Base-by-base conservation (phyloP, 352 stramenopile species). In the Phytophthora melonis region DNA sequence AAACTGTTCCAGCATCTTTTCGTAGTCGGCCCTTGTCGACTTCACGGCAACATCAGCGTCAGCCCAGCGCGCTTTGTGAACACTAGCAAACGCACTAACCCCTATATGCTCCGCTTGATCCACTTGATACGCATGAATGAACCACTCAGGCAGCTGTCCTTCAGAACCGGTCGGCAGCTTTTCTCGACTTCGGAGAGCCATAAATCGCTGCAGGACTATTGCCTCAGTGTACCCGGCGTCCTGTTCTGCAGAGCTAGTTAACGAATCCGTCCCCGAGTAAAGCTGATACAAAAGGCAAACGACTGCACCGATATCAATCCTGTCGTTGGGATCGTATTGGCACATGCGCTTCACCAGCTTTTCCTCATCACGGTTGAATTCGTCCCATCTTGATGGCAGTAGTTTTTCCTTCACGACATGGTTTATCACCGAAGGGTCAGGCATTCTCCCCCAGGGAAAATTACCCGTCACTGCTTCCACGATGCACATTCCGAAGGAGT, bases 401-500 rank as follows among this genome's bases (percentile, higher is more conserved):
- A 27, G 9, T 27, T 21, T 36, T 39, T 39, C 25, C 5, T 32
- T 11, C 21, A 36, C 27, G 1, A 64, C 58, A 10, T 45, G 8
- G 25, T 27, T 16, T 21, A 21, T n/a, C 4, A 64, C 57, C 16
- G 21, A 7, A 18, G 23, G 23, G 9, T 65, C 41, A 30, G 16
- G 9, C 1, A 45, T 25, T 1, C 1, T 58, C 18, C 59, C 59
- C 59, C 59, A 66, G 0, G 59, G 27, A 36, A 54, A 36, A n/a
- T 58, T 23, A 8, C 60, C 60, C 9, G 25, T 66, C 10, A 47
- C 18, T 9, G 21, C 21, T 27, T 66, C 59, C 18, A 66, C 1
- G 6, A 66, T 50, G 45, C 59, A 66, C 47, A 66, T 66, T 30
- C 59, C 59, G 19, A 66, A 66, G 18, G 43, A 49, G 30, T 58